Conservation (phyloP, 345 rosid species). For the Eucalyptus shirleyi region DNA sequence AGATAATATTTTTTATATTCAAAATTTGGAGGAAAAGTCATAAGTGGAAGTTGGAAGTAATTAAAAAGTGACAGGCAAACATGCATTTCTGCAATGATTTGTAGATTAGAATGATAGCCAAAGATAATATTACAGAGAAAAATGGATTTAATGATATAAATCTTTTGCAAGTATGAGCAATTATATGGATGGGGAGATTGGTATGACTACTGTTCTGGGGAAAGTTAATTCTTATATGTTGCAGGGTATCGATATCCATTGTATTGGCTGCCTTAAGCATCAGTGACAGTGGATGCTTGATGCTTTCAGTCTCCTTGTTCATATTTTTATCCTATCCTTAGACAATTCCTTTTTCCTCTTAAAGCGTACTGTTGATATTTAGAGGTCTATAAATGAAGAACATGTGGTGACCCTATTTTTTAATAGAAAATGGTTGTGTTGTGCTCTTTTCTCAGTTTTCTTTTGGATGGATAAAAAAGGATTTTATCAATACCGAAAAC, state of each 20-base stretch:
- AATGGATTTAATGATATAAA: neutral
- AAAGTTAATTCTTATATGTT: neutral
- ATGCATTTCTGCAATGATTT: neutral
- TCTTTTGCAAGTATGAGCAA: neutral
- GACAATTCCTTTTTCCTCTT: neutral
- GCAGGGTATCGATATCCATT: neutral
- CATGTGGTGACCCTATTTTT: neutral
- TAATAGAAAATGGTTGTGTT: neutral
- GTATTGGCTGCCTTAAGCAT: neutral
- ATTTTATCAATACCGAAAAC: neutral
- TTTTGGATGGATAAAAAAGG: neutral
- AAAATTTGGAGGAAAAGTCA: neutral
- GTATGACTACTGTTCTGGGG: neutral
- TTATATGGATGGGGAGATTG: neutral
- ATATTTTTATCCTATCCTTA: neutral
- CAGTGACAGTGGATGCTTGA: neutral
- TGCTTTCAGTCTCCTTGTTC: neutral
- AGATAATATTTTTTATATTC: neutral
- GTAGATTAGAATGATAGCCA: neutral
- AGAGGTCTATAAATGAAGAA: neutral
- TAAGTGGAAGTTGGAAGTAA: neutral
- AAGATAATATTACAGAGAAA: neutral
- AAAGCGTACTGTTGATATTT: neutral
- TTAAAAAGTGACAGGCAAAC: neutral
- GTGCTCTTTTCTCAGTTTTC: neutral